Percentiles rank a stretch among this genome's conserved stretches.
phyloP scores from a whole-genome alignment of 2,329 filamentous ascomycete species.

The Penicillium sp. region DNA sequence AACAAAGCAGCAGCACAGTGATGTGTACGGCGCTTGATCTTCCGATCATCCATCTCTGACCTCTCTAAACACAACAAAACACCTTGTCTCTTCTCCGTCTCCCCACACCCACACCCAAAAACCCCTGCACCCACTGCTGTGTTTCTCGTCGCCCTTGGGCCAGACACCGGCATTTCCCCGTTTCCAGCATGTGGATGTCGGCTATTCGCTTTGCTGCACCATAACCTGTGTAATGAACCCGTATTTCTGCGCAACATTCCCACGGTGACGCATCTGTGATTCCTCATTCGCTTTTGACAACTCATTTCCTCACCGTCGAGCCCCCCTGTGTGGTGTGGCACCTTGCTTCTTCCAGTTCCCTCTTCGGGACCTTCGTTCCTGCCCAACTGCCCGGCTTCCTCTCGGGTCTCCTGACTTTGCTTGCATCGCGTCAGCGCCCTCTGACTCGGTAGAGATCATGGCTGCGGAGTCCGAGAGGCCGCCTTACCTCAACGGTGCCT shows the following conservation, averaged over 20 bases:
- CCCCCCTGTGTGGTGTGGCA: slow-evolving; percentile 16
- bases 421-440: slow-evolving; percentile 28
- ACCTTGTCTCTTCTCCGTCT: slow-evolving; percentile 14
- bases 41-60: slow-evolving; percentile 8
- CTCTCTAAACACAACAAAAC: slow-evolving; percentile 3
- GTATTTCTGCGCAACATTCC: slow-evolving; percentile 30
- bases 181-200: slow-evolving; percentile 36
- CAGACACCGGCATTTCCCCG: background rate
- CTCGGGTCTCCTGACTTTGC: slow-evolving; percentile 39
- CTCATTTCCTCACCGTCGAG: slow-evolving; percentile 21
- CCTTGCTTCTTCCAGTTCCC: slow-evolving; percentile 23
- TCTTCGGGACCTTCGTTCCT: slow-evolving; percentile 21
- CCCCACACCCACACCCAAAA: slow-evolving; percentile 4
- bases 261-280: slow-evolving; percentile 13
- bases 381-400: slow-evolving; percentile 31
- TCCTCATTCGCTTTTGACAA: slow-evolving; percentile 21
- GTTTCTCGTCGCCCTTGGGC: slow-evolving; percentile 7
- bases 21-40: slow-evolving; percentile 11
- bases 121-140: slow-evolving; percentile 6
- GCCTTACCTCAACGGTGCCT: slow-evolving; percentile 33
- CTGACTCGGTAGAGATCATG: slow-evolving; percentile 33
- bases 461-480: slow-evolving; percentile 39
- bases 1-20: slow-evolving; percentile 21
- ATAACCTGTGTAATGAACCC: slow-evolving; percentile 34
- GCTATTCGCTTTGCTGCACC: slow-evolving; percentile 31